Percentiles rank a stretch among this genome's conserved stretches.
Conservation (phyloP, 805 yeast species). For the Ogataea nitratoaversa region DNA sequence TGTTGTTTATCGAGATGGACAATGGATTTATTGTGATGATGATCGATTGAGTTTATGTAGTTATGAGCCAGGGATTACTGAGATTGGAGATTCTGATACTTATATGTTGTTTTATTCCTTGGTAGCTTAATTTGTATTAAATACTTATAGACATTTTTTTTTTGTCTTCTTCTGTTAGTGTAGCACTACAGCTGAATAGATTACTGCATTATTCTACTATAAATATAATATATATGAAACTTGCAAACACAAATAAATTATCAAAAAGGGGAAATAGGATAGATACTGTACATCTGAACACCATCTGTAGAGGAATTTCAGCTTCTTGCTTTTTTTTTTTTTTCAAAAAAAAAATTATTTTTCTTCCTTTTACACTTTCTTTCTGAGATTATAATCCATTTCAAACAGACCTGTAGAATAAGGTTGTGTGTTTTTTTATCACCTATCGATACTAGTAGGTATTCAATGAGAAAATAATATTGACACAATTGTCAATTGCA, state of each 20-base stretch:
- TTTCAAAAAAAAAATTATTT: too few relatives aligned
- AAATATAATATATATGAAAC: not conserved
- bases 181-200: not conserved
- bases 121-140: not conserved
- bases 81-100: slow-evolving; percentile 39
- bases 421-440: too few relatives aligned
- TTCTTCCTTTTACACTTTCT: too few relatives aligned
- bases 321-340: too few relatives aligned
- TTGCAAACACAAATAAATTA: not conserved
- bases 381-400: too few relatives aligned
- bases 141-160: not conserved
- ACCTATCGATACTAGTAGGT: too few relatives aligned
- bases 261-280: too few relatives aligned
- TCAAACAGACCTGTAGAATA: too few relatives aligned
- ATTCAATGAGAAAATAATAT: too few relatives aligned
- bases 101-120: slow-evolving; percentile 65
- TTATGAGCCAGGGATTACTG: slow-evolving; percentile 20
- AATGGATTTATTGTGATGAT: slow-evolving; percentile 77
- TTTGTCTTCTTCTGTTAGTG: not conserved
- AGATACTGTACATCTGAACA: not conserved
- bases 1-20: slow-evolving; percentile 43
- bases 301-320: too few relatives aligned
- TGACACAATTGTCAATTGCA: too few relatives aligned
- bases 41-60: slow-evolving; percentile 46
- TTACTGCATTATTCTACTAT: too few relatives aligned